Conservation (phyloP, 768 basidiomycete species). For the Amanita molliuscula region DNA sequence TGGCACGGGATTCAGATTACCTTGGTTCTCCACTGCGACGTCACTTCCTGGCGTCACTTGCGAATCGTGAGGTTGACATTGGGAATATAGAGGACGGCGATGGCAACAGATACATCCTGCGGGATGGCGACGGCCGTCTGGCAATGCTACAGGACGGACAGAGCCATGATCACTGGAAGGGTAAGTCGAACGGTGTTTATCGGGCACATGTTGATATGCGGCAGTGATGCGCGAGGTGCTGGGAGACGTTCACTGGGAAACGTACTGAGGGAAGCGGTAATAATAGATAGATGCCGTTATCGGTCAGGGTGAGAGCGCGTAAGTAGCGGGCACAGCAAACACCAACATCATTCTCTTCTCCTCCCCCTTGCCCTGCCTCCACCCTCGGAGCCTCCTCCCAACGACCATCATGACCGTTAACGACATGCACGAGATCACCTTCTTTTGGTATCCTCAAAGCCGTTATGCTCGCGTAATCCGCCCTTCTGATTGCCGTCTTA, state of each 20-base stretch:
- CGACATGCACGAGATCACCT: constrained; percentile 40
- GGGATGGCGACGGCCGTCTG: constrained; percentile 52
- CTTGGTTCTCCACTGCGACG: constrained; percentile 60
- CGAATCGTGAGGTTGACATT: constrained; percentile 43
- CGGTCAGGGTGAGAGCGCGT: not conserved
- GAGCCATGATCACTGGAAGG: constrained; percentile 65
- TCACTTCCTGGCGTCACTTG: constrained; percentile 42
- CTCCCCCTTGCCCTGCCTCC: not conserved
- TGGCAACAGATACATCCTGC: constrained; percentile 42
- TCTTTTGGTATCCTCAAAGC: constrained; percentile 35
- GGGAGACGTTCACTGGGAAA: constrained; percentile 67
- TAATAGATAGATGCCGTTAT: constrained; percentile 2
- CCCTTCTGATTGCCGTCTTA: constrained; percentile 5
- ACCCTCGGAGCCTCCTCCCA: not conserved
- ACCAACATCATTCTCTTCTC: not conserved
- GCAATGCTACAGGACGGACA: constrained; percentile 56
- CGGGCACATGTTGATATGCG: constrained; percentile 2
- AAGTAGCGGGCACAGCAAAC: not conserved
- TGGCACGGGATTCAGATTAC: constrained; percentile 44
- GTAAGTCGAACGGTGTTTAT: constrained; percentile 30
- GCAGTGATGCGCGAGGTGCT: constrained; percentile 75
- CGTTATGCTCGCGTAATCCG: not conserved
- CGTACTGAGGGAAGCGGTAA: constrained; percentile 34
- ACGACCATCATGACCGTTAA: constrained; percentile 1
- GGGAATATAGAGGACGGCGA: constrained; percentile 26